A percentile compares a stretch with the other conserved stretches of the same genome.
Evolutionary conservation across 768 basidiomycete species (phyloP).

Genomic region (Pulveroboletus sp.): DNA sequence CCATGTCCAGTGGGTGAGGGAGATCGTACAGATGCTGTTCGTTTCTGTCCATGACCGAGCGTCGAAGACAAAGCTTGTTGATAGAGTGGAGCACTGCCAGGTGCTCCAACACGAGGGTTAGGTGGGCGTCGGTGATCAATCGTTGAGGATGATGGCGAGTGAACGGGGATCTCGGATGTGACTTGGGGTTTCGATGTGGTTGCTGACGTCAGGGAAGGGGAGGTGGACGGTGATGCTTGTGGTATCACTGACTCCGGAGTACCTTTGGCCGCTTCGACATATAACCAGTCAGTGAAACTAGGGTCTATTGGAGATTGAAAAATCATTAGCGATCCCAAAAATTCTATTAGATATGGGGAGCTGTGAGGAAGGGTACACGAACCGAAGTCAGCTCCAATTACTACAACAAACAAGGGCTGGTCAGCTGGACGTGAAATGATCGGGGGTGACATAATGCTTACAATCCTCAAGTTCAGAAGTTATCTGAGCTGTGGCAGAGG

Average conservation of each 20-base stretch:
- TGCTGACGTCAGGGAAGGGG: conserved; percentile 21
- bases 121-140: conserved; percentile 33
- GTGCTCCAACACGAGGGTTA: conserved; percentile 40
- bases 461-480: conserved; percentile 83
- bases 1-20: conserved; percentile 57
- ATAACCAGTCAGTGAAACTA: conserved; percentile 87
- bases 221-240: conserved; percentile 28
- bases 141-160: conserved; percentile 14
- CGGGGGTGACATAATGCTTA: conserved; percentile 27
- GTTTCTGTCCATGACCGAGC: conserved; percentile 51
- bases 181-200: conserved; percentile 24
- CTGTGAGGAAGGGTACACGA: conserved; percentile 20
- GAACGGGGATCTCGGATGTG: conserved; percentile 26
- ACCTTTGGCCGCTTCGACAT: conserved; percentile 71
- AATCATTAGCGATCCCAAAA: conserved; percentile 1
- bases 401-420: conserved; percentile 22
- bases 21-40: conserved; percentile 60
- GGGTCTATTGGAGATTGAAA: conserved; percentile 46
- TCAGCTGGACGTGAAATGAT: conserved; percentile 11
- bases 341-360: background rate
- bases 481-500: conserved; percentile 60
- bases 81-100: conserved; percentile 45
- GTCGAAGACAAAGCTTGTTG: conserved; percentile 72
- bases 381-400: conserved; percentile 85
- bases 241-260: conserved; percentile 47